phyloP scores from a whole-genome alignment of 2,329 filamentous ascomycete species.

The Paracoccidioides brasiliensis region DNA sequence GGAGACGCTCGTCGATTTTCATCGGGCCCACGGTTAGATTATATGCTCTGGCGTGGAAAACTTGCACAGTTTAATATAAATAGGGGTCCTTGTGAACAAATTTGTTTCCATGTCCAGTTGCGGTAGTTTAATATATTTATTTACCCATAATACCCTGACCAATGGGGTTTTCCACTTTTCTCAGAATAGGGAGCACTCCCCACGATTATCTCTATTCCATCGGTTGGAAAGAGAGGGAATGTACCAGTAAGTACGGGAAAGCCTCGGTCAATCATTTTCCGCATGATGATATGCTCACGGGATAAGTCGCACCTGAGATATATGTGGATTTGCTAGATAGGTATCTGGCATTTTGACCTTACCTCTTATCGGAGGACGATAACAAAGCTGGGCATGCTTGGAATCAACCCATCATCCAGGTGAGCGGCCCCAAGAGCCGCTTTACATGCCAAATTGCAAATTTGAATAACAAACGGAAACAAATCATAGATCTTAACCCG shows the following conservation, averaged over 20 bases:
- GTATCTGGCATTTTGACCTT: slow-evolving; percentile 12
- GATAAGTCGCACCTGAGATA: slow-evolving; percentile 7
- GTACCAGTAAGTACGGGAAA: slow-evolving; percentile 11
- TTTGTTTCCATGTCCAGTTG: not conserved
- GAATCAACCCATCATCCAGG: slow-evolving; percentile 12
- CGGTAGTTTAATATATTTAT: not conserved
- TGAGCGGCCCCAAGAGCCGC: slow-evolving; percentile 4
- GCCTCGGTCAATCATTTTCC: slow-evolving; percentile 12
- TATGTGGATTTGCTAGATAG: slow-evolving; percentile 13
- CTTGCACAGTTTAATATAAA: slow-evolving; percentile 9
- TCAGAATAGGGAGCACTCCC: slow-evolving; percentile 9
- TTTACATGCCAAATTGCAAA: not conserved
- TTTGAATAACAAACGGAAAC: not conserved
- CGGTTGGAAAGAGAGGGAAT: slow-evolving; percentile 11
- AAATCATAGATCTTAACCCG: slow-evolving; percentile 13
- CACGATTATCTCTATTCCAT: slow-evolving; percentile 11
- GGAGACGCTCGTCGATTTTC: slow-evolving; percentile 4
- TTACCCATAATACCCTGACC: not conserved
- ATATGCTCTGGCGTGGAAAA: slow-evolving; percentile 16
- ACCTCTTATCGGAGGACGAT: slow-evolving; percentile 9
- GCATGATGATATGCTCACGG: slow-evolving; percentile 12
- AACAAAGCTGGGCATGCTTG: not conserved
- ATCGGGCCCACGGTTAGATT: slow-evolving; percentile 11
- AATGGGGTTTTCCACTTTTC: not conserved
- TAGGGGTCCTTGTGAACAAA: slow-evolving; percentile 12